These are phyloP conservation scores for Neurospora sp. DNA, from an alignment of 495 filamentous ascomycete genomes.

Conservation along the genomic window DNA sequence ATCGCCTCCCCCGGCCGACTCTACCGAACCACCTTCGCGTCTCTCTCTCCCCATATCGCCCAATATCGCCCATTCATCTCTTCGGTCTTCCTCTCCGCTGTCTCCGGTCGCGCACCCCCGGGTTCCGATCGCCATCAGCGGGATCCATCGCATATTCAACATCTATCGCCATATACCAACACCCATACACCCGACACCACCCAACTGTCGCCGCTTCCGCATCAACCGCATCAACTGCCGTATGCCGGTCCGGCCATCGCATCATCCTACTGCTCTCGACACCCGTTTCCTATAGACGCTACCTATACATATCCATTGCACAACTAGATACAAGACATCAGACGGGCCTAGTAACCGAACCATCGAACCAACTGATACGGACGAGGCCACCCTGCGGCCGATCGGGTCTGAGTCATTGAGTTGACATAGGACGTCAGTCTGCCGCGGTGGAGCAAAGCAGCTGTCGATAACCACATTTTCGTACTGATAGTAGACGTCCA, in stretches of 20 bases:
- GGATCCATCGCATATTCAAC: not conserved
- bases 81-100: constrained; percentile 1
- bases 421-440: constrained; percentile 29
- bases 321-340: not conserved
- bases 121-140: not conserved
- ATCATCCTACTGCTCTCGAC: not conserved
- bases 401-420: constrained; percentile 30
- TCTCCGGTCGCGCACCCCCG: not conserved
- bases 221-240: not conserved
- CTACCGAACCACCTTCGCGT: constrained; percentile 1
- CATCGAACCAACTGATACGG: not conserved
- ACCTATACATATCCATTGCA: not conserved
- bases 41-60: not conserved
- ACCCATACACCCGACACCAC: not conserved
- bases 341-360: not conserved
- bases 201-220: not conserved
- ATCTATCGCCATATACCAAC: not conserved
- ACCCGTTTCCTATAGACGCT: not conserved
- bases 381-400: constrained; percentile 6
- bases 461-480: not conserved
- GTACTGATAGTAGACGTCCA: not conserved
- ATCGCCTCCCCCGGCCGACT: not conserved
- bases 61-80: not conserved
- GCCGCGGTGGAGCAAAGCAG: constrained; percentile 17
- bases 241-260: not conserved